Percentiles rank a stretch among this genome's conserved stretches.
phyloP scores from a whole-genome alignment of 768 basidiomycete species.

The Lentinula sp. region DNA sequence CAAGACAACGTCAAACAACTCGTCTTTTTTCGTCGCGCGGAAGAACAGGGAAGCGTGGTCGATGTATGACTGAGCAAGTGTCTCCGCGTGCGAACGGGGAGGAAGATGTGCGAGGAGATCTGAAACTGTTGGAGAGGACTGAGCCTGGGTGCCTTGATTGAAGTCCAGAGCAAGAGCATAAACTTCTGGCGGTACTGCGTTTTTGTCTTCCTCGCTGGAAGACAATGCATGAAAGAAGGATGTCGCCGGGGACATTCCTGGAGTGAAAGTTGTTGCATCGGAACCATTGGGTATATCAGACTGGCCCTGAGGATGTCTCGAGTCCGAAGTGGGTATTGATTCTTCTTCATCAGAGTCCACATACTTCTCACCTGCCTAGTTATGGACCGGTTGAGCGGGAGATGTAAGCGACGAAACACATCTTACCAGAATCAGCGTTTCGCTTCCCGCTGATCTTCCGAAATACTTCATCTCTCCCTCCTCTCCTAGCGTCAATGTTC shows the following conservation, averaged over 20 bases:
- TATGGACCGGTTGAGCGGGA: not conserved
- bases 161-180: constrained; percentile 1
- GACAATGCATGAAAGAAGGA: not conserved
- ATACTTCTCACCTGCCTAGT: constrained; percentile 26
- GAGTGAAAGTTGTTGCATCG: not conserved
- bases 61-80: constrained; percentile 36
- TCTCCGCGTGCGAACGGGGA: constrained; percentile 30
- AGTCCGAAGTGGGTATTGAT: constrained; percentile 1
- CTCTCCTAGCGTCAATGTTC: constrained; percentile 55
- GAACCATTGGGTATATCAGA: not conserved
- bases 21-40: constrained; percentile 42
- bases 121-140: not conserved
- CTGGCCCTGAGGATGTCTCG: constrained; percentile 13
- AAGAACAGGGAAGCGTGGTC: constrained; percentile 44
- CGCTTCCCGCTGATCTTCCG: constrained; percentile 34
- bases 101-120: constrained; percentile 32
- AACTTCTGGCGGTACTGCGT: constrained; percentile 21
- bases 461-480: constrained; percentile 60
- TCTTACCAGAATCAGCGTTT: constrained; percentile 1
- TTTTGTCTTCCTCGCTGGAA: not conserved
- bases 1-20: constrained; percentile 33
- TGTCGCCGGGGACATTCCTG: not conserved
- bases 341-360: constrained; percentile 21
- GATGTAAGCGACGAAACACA: not conserved
- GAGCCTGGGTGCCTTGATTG: not conserved